Evolutionary conservation across 2,329 filamentous ascomycete species (phyloP), one percentile per base, ranked within the genome.

Genomic region (Ophiostoma sp.): DNA sequence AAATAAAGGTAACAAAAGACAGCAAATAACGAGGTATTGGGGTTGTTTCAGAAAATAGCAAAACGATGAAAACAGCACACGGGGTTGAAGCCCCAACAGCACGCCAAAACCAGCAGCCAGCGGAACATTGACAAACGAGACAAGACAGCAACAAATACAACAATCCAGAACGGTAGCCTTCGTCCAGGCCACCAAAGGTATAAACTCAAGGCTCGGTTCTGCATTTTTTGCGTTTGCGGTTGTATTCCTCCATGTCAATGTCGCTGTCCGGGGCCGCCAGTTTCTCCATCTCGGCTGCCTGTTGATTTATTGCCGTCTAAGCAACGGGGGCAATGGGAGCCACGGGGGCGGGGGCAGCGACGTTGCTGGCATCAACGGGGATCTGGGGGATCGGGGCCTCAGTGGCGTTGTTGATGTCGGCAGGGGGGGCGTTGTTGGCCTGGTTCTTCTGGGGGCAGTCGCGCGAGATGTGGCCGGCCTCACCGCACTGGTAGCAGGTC

Each of bases 401-500:
- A 78, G 52, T 31, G 63, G 79, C 76, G 74, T 79, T 80, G 72
- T 87, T 83, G 76, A 89, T 87, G 78, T 84, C 85, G 78, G 64
- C n/a, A 4, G 28, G 12, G 19, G 45, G 19, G 12, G 28, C n/a
- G n/a, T 52, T 39, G 64, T 69, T 69, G 71, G 42, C 45, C 28
- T 59, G 83, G 45, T 66, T 70, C 89, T 92, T 91, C 89, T 94
- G 83, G 74, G 94, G 92, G 87, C 96, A 98, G 79, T 98, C 95
- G 76, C 95, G 92, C 74, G 94, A 97, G 83, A 98, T 98, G 84
- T 98, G 95, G 71, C 96, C 96, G 74, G 94, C 90, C 86, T 98
- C 93, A 77, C 95, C 94, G 82, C 96, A 99, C 83, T 95, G 92
- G 87, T 99, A 99, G 90, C 96, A 99, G 77, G 95, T 97, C 90